phyloP scores from a whole-genome alignment of 176 grass and related monocot genomes.

The Pontederia crassipes region DNA sequence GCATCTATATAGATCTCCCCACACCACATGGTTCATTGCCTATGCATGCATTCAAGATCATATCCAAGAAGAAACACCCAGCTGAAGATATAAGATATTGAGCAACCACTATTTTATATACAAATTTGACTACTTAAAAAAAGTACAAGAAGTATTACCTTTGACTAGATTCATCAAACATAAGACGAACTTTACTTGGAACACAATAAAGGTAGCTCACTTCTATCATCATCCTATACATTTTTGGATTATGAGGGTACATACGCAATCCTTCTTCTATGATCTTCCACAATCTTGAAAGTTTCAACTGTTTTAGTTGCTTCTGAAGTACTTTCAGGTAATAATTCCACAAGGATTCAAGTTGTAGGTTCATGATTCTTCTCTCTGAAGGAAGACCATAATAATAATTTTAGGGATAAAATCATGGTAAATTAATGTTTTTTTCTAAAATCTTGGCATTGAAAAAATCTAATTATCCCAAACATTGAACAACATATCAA shows the following conservation, averaged over 20 bases:
- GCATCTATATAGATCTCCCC: too few relatives aligned
- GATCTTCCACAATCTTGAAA: constrained; percentile 64
- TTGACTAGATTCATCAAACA: constrained; percentile 72
- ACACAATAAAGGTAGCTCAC: constrained; percentile 62
- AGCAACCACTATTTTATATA: too few relatives aligned
- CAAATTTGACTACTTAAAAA: too few relatives aligned
- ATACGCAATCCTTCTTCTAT: constrained; percentile 57
- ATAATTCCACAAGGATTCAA: constrained; percentile 68
- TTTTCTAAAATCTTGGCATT: constrained; percentile 6
- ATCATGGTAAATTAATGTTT: constrained; percentile 14
- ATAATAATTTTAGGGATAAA: not conserved
- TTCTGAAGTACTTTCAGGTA: constrained; percentile 61
- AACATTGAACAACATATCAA: too few relatives aligned
- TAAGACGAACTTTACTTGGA: constrained; percentile 68
- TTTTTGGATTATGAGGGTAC: constrained; percentile 83
- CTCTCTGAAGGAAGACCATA: constrained; percentile 28
- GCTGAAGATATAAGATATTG: too few relatives aligned
- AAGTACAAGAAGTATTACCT: constrained; percentile 33
- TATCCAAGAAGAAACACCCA: too few relatives aligned
- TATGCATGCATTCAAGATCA: too few relatives aligned
- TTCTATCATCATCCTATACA: constrained; percentile 54
- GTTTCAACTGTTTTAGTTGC: constrained; percentile 46
- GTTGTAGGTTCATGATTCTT: constrained; percentile 47
- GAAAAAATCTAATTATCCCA: not conserved
- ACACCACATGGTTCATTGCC: too few relatives aligned